phyloP scores from a whole-genome alignment of 2,329 filamentous ascomycete genomes.

The Apiospora saccharicola region DNA sequence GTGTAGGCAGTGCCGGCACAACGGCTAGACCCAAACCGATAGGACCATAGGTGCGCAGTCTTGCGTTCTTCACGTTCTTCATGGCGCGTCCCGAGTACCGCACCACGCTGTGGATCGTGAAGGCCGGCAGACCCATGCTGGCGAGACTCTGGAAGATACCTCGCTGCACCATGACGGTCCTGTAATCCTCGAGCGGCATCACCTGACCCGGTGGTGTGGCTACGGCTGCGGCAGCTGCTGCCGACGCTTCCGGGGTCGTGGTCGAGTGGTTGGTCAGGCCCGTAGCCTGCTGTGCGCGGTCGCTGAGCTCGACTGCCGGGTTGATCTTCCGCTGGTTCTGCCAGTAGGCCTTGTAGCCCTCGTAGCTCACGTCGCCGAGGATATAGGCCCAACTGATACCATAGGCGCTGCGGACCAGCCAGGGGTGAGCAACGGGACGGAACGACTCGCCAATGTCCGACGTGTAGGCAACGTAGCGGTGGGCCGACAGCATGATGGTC shows the following conservation, averaged over 20 bases:
- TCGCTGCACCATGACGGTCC: constrained; percentile 89
- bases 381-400: constrained; percentile 93
- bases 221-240: constrained; percentile 57
- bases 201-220: neutral
- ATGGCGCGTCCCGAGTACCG: constrained; percentile 87
- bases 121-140: constrained; percentile 91
- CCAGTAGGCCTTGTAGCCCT: constrained; percentile 94
- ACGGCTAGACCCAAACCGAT: constrained; percentile 82
- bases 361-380: constrained; percentile 86
- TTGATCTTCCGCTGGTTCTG: constrained; percentile 81
- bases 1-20: constrained; percentile 81
- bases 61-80: constrained; percentile 80
- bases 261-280: constrained; percentile 49
- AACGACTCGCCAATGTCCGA: constrained; percentile 97
- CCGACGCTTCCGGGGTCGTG: constrained; percentile 36
- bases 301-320: constrained; percentile 66
- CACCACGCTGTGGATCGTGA: constrained; percentile 93
- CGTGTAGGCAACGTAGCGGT: constrained; percentile 97
- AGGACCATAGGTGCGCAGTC: constrained; percentile 83
- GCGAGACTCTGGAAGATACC: constrained; percentile 90
- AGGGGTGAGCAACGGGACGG: constrained; percentile 88
- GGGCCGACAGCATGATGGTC: constrained; percentile 87
- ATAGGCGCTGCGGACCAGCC: constrained; percentile 82
- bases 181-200: constrained; percentile 81
- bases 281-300: constrained; percentile 56